Evolutionary conservation across 1,284 basidiomycete species (phyloP).

Genomic region (Cystobasidiaceae sp.): DNA sequence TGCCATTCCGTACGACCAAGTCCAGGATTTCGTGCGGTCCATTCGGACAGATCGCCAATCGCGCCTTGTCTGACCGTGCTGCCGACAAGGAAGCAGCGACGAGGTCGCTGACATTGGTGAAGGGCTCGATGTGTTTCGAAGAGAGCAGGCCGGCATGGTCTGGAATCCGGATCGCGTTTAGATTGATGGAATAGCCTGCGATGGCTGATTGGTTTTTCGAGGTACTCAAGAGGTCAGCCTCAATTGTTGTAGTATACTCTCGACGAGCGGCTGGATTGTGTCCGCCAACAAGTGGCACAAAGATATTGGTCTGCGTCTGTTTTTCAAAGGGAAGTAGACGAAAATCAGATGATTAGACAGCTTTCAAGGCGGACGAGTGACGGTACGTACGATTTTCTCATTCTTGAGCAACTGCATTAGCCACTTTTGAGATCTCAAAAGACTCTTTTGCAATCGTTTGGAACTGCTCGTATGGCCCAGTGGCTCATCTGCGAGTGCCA

Average conservation of each 20-base stretch:
- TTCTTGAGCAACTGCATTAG: slow-evolving; percentile 47
- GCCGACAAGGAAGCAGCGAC: slow-evolving; percentile 57
- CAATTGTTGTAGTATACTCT: slow-evolving; percentile 63
- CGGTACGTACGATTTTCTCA: neutral
- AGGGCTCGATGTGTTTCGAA: slow-evolving; percentile 34
- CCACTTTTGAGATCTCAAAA: slow-evolving; percentile 63
- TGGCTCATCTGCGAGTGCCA: slow-evolving; percentile 65
- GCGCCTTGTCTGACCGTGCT: slow-evolving; percentile 57
- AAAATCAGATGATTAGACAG: no score
- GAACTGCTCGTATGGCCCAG: slow-evolving; percentile 59
- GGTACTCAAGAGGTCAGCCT: slow-evolving; percentile 60
- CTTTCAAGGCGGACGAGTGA: no score
- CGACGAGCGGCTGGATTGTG: slow-evolving; percentile 55
- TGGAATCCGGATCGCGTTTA: slow-evolving; percentile 27
- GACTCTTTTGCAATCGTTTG: slow-evolving; percentile 65
- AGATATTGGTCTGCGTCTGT: slow-evolving; percentile 48
- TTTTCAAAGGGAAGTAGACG: neutral
- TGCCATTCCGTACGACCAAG: slow-evolving; percentile 59
- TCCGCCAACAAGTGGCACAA: slow-evolving; percentile 65
- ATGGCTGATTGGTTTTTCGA: slow-evolving; percentile 47
- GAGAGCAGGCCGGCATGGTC: slow-evolving; percentile 32
- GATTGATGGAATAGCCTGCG: slow-evolving; percentile 53
- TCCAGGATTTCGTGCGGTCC: slow-evolving; percentile 69
- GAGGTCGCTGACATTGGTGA: slow-evolving; percentile 46
- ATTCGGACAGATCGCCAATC: slow-evolving; percentile 56